These are phyloP conservation scores for Capsella rubella DNA, from an alignment of 441 rosid species.

Conservation along the genomic window DNA sequence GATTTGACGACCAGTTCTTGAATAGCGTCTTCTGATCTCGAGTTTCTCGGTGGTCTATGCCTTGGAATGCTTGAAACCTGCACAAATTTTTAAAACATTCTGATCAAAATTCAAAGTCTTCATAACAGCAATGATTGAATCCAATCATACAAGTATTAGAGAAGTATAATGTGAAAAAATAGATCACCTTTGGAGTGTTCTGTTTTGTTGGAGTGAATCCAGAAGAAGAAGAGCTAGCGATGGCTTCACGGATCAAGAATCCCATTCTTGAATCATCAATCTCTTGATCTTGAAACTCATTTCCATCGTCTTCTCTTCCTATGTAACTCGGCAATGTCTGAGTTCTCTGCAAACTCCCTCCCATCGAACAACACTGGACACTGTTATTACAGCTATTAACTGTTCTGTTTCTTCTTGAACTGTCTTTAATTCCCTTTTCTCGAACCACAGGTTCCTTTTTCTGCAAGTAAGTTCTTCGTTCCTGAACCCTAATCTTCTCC, in stretches of 20 bases:
- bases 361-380: conserved; percentile 10
- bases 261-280: conserved; percentile 61
- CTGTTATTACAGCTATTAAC: conserved; percentile 10
- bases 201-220: conserved; percentile 54
- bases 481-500: conserved; percentile 45
- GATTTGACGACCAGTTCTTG: conserved; percentile 43
- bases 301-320: conserved; percentile 44
- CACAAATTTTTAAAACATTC: background rate
- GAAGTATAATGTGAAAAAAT: background rate
- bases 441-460: conserved; percentile 39
- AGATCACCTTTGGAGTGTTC: conserved; percentile 34
- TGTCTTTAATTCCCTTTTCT: conserved; percentile 32
- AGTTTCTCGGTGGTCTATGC: conserved; percentile 55
- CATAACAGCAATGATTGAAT: background rate
- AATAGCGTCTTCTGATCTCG: conserved; percentile 44
- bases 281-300: conserved; percentile 50
- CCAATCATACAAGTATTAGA: background rate
- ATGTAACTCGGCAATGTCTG: conserved; percentile 69
- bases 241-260: conserved; percentile 69
- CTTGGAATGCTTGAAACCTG: conserved; percentile 51
- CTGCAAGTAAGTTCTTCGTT: conserved; percentile 41
- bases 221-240: conserved; percentile 54
- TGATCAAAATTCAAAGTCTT: conserved; percentile 17
- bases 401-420: conserved; percentile 30
- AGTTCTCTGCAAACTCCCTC: conserved; percentile 54